Base-by-base conservation (phyloP, 352 stramenopile genomes). In the Globisporangium paroecandrum region DNA sequence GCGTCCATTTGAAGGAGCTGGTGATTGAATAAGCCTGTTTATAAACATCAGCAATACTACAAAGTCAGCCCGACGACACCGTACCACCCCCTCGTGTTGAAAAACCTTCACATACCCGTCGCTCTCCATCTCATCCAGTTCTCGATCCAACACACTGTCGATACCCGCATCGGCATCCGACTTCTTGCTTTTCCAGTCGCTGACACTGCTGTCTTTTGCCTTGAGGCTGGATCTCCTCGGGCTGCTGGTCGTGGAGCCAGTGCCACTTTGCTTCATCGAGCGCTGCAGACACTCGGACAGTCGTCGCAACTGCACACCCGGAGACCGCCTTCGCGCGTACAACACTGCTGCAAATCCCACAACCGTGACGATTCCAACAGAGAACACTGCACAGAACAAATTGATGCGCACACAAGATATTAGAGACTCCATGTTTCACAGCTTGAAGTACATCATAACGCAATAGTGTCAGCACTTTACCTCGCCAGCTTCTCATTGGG, bases 401-500 rank as follows among this genome's bases (percentile, higher is more conserved):
- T 12, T 24, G 18, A 38, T 25, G n/a, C 12, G 56, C 8, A 29
- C 2, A 60, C 12, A 61, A 13, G 32, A 49, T 2, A 54, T 15
- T 15, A 20, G 18, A 22, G 5, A 32, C 29, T 32, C 29, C 29
- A 32, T 4, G 29, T 32, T 32, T 32, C 29, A 32, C 29, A 32
- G 29, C 29, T 32, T 32, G 29, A 32, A 32, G 29, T 32, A 32
- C 29, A 32, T 32, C 41, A 47, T n/a, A 64, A 9, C 43, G 7
- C 20, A 4, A n/a, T 10, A 38, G 1, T 1, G 24, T 71, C 18
- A 61, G 49, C 29, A 55, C 8, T 72, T 5, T 69, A 91, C 83
- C 71, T 78, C 81, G 74, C 83, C 83, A 91, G 10, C 70, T 78
- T 20, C 77, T 75, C 49, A 78, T 84, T 4, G 79, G 77, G 51